Percentiles rank a stretch among this genome's conserved stretches.
Conservation (phyloP, 768 basidiomycete genomes). For the Xerocomellus amylosporus region DNA sequence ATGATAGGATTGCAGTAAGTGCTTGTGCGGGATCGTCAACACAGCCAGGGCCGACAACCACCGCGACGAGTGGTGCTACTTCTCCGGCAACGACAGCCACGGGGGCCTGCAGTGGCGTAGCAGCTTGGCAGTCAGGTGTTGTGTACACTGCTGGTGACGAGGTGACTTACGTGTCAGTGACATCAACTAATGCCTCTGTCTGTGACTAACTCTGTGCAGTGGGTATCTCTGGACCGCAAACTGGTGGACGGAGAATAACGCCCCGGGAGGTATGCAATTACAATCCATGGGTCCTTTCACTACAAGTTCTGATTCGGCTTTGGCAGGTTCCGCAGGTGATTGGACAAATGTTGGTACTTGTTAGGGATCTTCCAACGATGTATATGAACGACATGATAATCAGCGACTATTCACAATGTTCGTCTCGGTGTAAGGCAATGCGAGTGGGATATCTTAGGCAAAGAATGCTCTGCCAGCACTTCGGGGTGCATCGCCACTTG, state of each 20-base stretch:
- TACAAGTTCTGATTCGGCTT: background rate
- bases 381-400: background rate
- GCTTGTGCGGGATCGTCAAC: constrained; percentile 19
- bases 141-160: constrained; percentile 52
- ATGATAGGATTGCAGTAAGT: constrained; percentile 13
- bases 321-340: constrained; percentile 44
- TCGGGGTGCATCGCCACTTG: no score
- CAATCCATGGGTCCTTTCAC: background rate
- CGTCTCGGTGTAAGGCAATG: background rate
- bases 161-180: constrained; percentile 49
- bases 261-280: constrained; percentile 39
- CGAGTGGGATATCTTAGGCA: background rate
- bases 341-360: constrained; percentile 62
- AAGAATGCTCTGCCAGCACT: background rate
- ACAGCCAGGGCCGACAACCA: constrained; percentile 11
- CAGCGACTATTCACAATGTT: background rate
- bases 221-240: constrained; percentile 47
- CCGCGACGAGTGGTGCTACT: constrained; percentile 10
- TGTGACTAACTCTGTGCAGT: constrained; percentile 5
- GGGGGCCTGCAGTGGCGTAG: constrained; percentile 46
- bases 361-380: constrained; percentile 7
- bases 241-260: constrained; percentile 62
- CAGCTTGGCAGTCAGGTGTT: constrained; percentile 45
- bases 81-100: constrained; percentile 22
- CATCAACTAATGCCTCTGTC: background rate